These are phyloP conservation scores for Fonsecaea pedrosoi DNA, from an alignment of 2,329 filamentous ascomycete species.

Conservation along the genomic window DNA sequence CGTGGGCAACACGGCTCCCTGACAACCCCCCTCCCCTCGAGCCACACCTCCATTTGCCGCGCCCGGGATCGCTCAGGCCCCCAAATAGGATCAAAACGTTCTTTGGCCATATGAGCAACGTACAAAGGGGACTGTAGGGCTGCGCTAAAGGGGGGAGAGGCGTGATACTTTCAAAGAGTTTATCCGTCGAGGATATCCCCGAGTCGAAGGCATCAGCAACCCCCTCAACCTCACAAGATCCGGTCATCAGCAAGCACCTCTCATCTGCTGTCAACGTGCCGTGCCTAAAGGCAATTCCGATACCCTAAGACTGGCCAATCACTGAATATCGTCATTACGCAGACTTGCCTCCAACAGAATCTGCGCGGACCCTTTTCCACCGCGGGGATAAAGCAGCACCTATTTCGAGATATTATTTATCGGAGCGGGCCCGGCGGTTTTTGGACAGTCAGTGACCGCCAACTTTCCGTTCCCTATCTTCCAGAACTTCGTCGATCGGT, in stretches of 20 bases:
- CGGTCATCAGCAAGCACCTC: conserved; percentile 29
- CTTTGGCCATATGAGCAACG: conserved; percentile 21
- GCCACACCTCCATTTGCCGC: conserved; percentile 27
- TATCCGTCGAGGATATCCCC: conserved; percentile 27
- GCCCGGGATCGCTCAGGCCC: conserved; percentile 25
- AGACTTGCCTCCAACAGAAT: conserved; percentile 20
- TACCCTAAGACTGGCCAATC: conserved; percentile 22
- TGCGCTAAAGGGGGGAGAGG: conserved; percentile 21
- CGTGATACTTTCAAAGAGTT: conserved; percentile 27
- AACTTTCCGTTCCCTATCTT: conserved; percentile 25
- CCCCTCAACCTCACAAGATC: conserved; percentile 22
- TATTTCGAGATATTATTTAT: conserved; percentile 33
- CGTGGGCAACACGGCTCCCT: conserved; percentile 10
- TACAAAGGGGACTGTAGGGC: conserved; percentile 27
- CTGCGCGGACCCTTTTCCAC: conserved; percentile 7
- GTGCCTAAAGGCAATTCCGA: conserved; percentile 23
- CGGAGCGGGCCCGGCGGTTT: conserved; percentile 26
- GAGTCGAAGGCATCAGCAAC: conserved; percentile 28
- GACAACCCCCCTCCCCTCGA: conserved; percentile 7
- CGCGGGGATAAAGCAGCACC: conserved; percentile 23
- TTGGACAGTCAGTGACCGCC: conserved; percentile 25
- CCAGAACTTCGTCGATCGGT: conserved; percentile 18
- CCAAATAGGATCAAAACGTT: conserved; percentile 30
- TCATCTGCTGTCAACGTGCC: conserved; percentile 25
- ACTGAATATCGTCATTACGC: conserved; percentile 18